phyloP scores from a whole-genome alignment of 2,329 filamentous ascomycete genomes.

The Bipolaris bicolor region DNA sequence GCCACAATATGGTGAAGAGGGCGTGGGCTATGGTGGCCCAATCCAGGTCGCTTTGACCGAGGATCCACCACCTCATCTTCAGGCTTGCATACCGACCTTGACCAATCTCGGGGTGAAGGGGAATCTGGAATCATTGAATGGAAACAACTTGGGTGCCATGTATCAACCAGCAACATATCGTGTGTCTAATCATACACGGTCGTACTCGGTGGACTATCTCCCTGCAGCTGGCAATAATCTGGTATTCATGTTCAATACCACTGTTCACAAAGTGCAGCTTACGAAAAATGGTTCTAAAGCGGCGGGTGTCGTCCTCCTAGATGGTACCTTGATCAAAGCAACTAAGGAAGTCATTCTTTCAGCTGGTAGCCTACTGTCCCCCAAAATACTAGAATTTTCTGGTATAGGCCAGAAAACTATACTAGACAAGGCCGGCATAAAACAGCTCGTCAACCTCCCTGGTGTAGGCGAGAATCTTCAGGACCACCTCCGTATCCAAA shows the following conservation, averaged over 20 bases:
- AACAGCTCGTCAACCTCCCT: slow-evolving; percentile 20
- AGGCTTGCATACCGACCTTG: slow-evolving; percentile 54
- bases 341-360: slow-evolving; percentile 35
- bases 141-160: slow-evolving; percentile 57
- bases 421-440: slow-evolving; percentile 20
- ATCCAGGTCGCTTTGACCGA: slow-evolving; percentile 49
- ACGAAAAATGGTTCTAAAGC: slow-evolving; percentile 15
- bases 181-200: slow-evolving; percentile 54
- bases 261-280: slow-evolving; percentile 49
- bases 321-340: slow-evolving; percentile 35
- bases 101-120: slow-evolving; percentile 51
- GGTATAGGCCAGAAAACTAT: slow-evolving; percentile 24
- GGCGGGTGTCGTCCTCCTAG: slow-evolving; percentile 35
- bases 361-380: slow-evolving; percentile 26
- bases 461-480: slow-evolving; percentile 38
- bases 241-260: slow-evolving; percentile 42
- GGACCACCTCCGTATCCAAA: slow-evolving; percentile 26
- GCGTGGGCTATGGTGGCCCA: slow-evolving; percentile 37
- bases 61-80: slow-evolving; percentile 51
- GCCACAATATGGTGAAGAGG: slow-evolving; percentile 30
- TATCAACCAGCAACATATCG: slow-evolving; percentile 59
- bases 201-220: slow-evolving; percentile 56
- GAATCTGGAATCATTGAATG: slow-evolving; percentile 55
- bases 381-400: slow-evolving; percentile 30
- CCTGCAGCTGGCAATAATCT: slow-evolving; percentile 52